Base-by-base conservation (phyloP, 805 yeast species). In the Myxozyma sirexii region DNA sequence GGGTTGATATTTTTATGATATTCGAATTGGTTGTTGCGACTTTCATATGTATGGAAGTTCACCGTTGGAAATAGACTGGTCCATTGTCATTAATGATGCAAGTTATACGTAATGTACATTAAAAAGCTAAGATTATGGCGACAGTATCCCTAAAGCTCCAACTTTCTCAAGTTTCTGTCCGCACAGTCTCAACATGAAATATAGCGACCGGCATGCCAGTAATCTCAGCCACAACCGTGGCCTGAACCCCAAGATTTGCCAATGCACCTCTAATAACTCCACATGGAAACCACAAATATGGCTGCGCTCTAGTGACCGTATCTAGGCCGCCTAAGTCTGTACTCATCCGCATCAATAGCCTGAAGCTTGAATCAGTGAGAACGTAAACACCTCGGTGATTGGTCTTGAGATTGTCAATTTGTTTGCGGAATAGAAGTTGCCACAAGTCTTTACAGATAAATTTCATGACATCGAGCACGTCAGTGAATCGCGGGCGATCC, bases 371-470 rank as follows among this genome's bases (percentile, higher is more conserved):
- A 71, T 90, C 97, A 8, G 89, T 83, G 45, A 90, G 77, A 26
- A 90, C 93, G 72, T 84, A 89, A 0, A 92, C 88, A 5, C 94
- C 87, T 39, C 96, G 76, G 72, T 94, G 97, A 71, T 94, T 94
- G 0, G 99, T 94, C 62, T 96, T 82, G 59, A 94, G 78, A 67
- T 90, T 91, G 71, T 92, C 97, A 78, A 94, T 89, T 71, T 88
- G 97, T 73, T 91, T 93, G 39, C 85, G 83, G 74, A 84, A 90
- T 29, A 93, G 71, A 54, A 81, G 75, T 67, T 82, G 84, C 98
- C 98, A 94, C 29, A 92, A 87, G 67, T 92, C 97, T 47, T 96
- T 81, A 71, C 98, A 92, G 4, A 94, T 82, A 71, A 90, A 91
- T 74, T 93, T 93, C 90, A 94, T 89, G 41, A 93, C 81, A 65